phyloP scores from a whole-genome alignment of 2,329 filamentous ascomycete species.

The Diplodia intermedia region DNA sequence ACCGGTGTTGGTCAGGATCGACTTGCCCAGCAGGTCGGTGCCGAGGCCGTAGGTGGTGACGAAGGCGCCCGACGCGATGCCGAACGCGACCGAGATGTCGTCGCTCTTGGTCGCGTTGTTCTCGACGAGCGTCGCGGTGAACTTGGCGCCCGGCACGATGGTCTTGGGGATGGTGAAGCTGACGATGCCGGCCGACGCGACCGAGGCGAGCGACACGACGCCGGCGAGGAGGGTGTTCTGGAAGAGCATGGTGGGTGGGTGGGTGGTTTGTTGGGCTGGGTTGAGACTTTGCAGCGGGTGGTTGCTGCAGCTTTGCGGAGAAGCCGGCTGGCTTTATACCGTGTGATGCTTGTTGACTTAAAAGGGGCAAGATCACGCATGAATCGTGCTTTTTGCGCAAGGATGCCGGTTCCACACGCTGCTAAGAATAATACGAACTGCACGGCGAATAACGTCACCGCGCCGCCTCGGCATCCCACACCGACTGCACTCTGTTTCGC shows the following conservation, averaged over 20 bases:
- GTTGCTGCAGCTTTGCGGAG: not conserved
- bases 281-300: not conserved
- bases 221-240: constrained; percentile 17
- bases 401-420: constrained; percentile 4
- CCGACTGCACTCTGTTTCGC: not conserved
- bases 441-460: constrained; percentile 4
- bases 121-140: constrained; percentile 18
- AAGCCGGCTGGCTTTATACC: not conserved
- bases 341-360: not conserved
- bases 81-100: constrained; percentile 21
- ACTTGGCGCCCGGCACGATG: constrained; percentile 6
- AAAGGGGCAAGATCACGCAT: constrained; percentile 21
- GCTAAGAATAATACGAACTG: constrained; percentile 15
- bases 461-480: not conserved
- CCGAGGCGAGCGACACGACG: constrained; percentile 17
- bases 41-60: not conserved
- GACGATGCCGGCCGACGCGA: constrained; percentile 24
- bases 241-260: constrained; percentile 10
- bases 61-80: not conserved
- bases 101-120: constrained; percentile 20
- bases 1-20: constrained; percentile 25
- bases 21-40: constrained; percentile 14
- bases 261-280: not conserved
- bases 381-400: constrained; percentile 2
- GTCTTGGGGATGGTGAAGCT: constrained; percentile 22